Evolutionary conservation across 2,329 filamentous ascomycete genomes (phyloP), one percentile per base, ranked within the genome.

Genomic region (Verticillium longisporum): DNA sequence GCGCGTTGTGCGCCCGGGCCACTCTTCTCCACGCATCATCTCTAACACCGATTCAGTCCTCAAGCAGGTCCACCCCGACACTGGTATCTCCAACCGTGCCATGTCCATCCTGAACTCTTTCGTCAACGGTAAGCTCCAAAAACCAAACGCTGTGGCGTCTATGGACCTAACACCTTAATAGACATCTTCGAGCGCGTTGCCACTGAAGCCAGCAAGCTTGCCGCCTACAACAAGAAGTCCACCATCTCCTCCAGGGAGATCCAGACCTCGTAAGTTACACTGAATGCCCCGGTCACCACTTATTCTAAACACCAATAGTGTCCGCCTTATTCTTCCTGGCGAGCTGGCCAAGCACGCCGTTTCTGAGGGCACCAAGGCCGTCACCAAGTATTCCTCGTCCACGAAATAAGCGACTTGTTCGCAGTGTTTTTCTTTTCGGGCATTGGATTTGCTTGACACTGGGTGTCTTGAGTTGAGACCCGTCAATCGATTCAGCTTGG

Each of bases 71-170:
- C 95, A 99, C 85, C 95, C 95, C 66, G 95, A 99, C 81, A 99
- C 95, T 72, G 95, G 95, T 92, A 99, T 99, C 81, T 98, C 95
- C 78, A 98, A 97, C 86, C 93, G 95, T 74, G 95, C 95, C 77
- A 99, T 99, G 95, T 97, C 93, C 61, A 99, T 99, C 76, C 83
- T 99, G 74, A 99, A 99, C 90, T 99, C 95, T 0, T 99, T 99
- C 76, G 95, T 99, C 84, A 99, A 98, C 78, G 92, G 91, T 94
- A 84, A 76, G 88, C 76, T 38, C 36, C 6, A 18, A n/a, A 59
- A 56, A 9, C 7, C 21, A 14, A 5, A 21, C 18, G 18, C 26
- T 4, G 26, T 4, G 26, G 4, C 26, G 4, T 26, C 26, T 26
- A 4, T 4, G 26, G 26, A 26, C 4, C 26, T 26, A 26, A 26